Conservation (phyloP, 179 eudicot species). For the Heliamphora pulchella region DNA sequence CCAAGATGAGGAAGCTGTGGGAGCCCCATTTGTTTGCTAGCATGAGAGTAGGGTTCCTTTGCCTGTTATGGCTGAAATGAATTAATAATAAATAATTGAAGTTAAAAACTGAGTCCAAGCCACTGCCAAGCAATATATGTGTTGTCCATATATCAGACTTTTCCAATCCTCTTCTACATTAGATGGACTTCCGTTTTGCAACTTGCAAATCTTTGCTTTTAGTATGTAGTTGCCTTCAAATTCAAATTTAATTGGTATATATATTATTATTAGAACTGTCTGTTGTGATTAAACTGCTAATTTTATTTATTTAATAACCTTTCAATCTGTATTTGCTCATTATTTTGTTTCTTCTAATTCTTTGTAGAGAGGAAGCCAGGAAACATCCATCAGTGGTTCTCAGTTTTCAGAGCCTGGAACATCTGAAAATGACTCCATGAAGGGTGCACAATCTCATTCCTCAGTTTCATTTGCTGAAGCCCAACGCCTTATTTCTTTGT, state of each 20-base stretch:
- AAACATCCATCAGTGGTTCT: conserved; percentile 66
- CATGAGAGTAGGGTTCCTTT: neutral
- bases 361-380: conserved; percentile 55
- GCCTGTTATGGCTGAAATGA: neutral
- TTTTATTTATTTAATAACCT: neutral
- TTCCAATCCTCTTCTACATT: neutral
- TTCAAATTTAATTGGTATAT: neutral
- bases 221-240: neutral
- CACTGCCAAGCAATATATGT: neutral
- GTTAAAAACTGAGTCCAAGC: neutral
- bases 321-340: neutral
- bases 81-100: neutral
- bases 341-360: conserved; percentile 14
- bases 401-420: conserved; percentile 50
- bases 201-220: neutral
- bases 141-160: neutral
- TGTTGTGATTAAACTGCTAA: neutral
- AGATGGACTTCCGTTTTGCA: neutral
- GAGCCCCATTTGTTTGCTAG: neutral
- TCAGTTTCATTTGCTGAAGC: conserved; percentile 62
- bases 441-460: conserved; percentile 38
- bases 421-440: conserved; percentile 37
- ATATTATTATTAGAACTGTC: neutral
- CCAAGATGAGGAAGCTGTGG: neutral
- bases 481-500: conserved; percentile 69